phyloP scores from a whole-genome alignment of 2,329 filamentous ascomycete species.

The Plenodomus biglobosus region DNA sequence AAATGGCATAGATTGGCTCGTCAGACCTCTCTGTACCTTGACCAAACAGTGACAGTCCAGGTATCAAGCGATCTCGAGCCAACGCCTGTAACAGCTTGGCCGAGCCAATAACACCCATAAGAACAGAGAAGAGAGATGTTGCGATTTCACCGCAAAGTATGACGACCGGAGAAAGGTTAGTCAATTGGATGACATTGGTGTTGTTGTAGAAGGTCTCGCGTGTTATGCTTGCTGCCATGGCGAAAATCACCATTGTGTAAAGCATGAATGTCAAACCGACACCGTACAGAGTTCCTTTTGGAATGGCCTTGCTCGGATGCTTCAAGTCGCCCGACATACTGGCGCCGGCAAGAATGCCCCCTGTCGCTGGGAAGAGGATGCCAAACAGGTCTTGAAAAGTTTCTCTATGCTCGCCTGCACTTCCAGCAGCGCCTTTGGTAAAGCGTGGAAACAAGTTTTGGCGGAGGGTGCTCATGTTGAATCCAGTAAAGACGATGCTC shows the following conservation, averaged over 20 bases:
- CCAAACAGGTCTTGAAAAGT: constrained; percentile 83
- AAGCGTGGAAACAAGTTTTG: constrained; percentile 72
- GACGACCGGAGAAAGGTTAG: constrained; percentile 72
- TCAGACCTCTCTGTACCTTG: constrained; percentile 71
- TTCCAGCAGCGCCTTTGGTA: constrained; percentile 63
- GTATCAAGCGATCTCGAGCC: constrained; percentile 75
- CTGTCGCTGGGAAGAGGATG: constrained; percentile 76
- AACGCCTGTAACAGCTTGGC: constrained; percentile 84
- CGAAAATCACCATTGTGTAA: constrained; percentile 75
- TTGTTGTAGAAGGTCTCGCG: constrained; percentile 72
- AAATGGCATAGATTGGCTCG: constrained; percentile 74
- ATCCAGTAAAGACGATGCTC: constrained; percentile 75
- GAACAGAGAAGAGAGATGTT: constrained; percentile 77
- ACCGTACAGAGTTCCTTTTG: constrained; percentile 78
- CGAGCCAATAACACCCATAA: constrained; percentile 85
- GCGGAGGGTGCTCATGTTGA: constrained; percentile 68
- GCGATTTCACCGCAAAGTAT: constrained; percentile 82
- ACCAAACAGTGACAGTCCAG: constrained; percentile 72
- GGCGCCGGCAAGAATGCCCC: constrained; percentile 67
- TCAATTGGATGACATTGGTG: constrained; percentile 78
- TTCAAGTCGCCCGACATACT: constrained; percentile 88
- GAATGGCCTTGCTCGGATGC: constrained; percentile 81
- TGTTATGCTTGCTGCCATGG: constrained; percentile 75
- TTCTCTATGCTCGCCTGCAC: constrained; percentile 62
- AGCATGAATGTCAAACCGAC: constrained; percentile 73